Evolutionary conservation across 179 eudicot species (phyloP), one percentile per base, ranked within the genome.

Genomic region (Patellifolia procumbens): DNA sequence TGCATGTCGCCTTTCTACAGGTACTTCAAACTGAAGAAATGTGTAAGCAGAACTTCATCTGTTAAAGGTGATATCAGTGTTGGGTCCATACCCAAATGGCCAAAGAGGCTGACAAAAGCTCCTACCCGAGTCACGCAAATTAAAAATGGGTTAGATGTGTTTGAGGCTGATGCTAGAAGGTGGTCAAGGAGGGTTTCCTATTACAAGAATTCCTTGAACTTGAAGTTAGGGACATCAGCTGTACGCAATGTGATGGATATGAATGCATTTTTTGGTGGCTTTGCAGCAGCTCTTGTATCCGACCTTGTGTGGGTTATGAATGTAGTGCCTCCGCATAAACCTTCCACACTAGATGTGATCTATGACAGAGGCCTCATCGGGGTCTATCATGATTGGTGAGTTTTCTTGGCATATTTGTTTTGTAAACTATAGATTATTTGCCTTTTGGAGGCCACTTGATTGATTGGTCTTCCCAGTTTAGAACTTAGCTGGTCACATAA

Each of bases 231-330:
- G 52, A 92, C 94, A 20, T 72, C 92, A 74, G 84, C 92, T 71
- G 79, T 94, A 51, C 89, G 98, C 77, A 94, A 94, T 70, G 84
- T 94, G 76, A 94, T 94, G 98, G 98, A 94, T 82, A 91, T 92
- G 98, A 89, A 94, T 85, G 98, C 98, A 26, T 87, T 87, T 76
- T 92, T 94, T 76, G 97, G 98, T 74, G 94, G 98, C 59, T 94
- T 94, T 85, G 97, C 97, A 45, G 98, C 98, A n/a, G 93, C 98
- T 59, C 80, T 93, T 52, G 58, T 74, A 52, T 89, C 92, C 17
- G 95, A 93, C 82, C 95, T 95, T 39, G 97, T 90, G 59, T 94
- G 98, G 98, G 98, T 94, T 65, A 94, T 94, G 98, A 92, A 94
- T 78, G 97, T 94, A 42, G 98, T 94, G 81, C 92, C 94, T 73